Conservation (phyloP, 192 early-diverging fungal species). For the Diversispora epigaea region DNA sequence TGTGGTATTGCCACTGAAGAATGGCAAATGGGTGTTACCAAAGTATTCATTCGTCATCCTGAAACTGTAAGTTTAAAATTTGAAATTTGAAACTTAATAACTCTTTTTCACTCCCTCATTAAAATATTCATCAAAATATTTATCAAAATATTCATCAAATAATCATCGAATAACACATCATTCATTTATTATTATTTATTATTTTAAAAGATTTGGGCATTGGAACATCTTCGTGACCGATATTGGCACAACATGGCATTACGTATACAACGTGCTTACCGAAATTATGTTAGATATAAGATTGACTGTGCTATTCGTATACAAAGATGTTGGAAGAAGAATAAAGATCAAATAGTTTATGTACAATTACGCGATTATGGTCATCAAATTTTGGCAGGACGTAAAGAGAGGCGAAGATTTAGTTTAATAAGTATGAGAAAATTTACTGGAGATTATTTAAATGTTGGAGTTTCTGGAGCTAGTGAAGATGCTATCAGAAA, state of each 20-base stretch:
- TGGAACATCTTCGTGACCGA: constrained; percentile 89
- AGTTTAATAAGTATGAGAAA: constrained; percentile 77
- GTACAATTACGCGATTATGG: constrained; percentile 92
- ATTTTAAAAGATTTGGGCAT: constrained; percentile 62
- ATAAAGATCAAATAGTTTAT: constrained; percentile 86
- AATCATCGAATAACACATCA: no score
- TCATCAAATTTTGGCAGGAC: constrained; percentile 80
- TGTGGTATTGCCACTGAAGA: constrained; percentile 80
- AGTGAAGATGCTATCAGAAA: constrained; percentile 49
- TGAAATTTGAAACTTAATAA: background rate
- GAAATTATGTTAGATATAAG: constrained; percentile 69
- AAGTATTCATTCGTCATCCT: constrained; percentile 94
- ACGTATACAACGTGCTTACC: constrained; percentile 89
- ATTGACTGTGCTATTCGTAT: constrained; percentile 66
- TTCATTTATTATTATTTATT: no score
- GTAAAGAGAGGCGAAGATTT: constrained; percentile 92
- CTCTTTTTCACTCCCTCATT: background rate
- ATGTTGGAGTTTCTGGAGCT: constrained; percentile 52
- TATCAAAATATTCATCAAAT: background rate
- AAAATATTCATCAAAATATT: background rate
- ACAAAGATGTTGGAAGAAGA: constrained; percentile 73
- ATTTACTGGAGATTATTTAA: constrained; percentile 91
- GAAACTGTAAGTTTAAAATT: constrained; percentile 63
- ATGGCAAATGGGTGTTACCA: constrained; percentile 95
- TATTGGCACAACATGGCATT: constrained; percentile 97